Conservation (phyloP, 768 basidiomycete species). For the Auricularia heimuer region DNA sequence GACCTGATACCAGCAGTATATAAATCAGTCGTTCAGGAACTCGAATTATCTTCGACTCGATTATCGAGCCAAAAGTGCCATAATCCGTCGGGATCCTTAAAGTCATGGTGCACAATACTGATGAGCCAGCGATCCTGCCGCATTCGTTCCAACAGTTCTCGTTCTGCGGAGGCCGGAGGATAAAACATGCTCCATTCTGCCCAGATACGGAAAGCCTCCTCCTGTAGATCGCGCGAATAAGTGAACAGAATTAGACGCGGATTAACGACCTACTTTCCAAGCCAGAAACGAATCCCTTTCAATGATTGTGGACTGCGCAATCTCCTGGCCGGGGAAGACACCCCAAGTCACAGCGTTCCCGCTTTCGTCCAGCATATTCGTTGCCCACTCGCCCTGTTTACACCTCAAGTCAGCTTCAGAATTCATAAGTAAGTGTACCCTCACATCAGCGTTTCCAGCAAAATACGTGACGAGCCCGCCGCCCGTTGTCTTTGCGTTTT, state of each 20-base stretch:
- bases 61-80: conserved; percentile 72
- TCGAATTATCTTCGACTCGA: background rate
- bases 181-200: conserved; percentile 87
- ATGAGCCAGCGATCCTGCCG: conserved; percentile 78
- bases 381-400: conserved; percentile 64
- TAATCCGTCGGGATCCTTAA: conserved; percentile 62
- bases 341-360: conserved; percentile 99
- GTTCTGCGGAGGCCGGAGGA: conserved; percentile 60
- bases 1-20: background rate
- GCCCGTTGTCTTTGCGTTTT: conserved; percentile 42
- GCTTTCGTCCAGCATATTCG: conserved; percentile 67
- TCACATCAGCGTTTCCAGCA: conserved; percentile 68
- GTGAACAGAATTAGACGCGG: background rate
- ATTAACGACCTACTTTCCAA: conserved; percentile 69
- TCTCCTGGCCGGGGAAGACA: conserved; percentile 93
- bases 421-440: background rate
- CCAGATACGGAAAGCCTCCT: conserved; percentile 96
- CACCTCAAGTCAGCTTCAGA: background rate
- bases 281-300: conserved; percentile 89
- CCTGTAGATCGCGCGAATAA: conserved; percentile 35
- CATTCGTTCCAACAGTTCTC: conserved; percentile 62
- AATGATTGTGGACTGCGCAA: conserved; percentile 93
- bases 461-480: conserved; percentile 73
- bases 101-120: conserved; percentile 90
- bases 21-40: background rate